Percentiles rank a stretch among this genome's conserved stretches.
phyloP scores from a whole-genome alignment of 108 stramenopile species.

The Skeletonema costatum region DNA sequence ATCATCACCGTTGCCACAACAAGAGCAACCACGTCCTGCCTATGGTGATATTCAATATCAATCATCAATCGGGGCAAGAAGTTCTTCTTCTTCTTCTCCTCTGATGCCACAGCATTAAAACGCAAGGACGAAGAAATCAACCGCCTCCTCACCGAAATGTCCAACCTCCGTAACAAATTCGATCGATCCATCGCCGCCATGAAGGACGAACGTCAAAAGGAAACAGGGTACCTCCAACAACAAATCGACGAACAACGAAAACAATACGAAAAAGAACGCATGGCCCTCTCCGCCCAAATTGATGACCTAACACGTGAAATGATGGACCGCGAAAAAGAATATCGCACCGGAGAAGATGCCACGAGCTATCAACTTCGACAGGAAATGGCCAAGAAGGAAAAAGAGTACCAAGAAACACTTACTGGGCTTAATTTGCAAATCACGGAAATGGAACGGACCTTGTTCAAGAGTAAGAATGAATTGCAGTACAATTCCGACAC shows the following conservation, averaged over 20 bases:
- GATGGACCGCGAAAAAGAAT: constrained; percentile 33
- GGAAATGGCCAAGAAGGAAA: constrained; percentile 40
- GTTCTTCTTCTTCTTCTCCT: neutral
- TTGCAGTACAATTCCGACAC: constrained; percentile 25
- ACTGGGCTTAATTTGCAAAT: constrained; percentile 22
- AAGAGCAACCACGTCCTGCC: neutral
- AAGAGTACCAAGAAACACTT: constrained; percentile 22
- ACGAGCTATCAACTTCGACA: constrained; percentile 4
- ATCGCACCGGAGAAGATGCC: constrained; percentile 19
- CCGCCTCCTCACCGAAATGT: constrained; percentile 30
- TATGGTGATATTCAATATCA: neutral
- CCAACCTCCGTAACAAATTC: constrained; percentile 31
- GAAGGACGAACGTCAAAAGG: constrained; percentile 32
- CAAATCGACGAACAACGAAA: constrained; percentile 22
- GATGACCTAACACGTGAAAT: constrained; percentile 34
- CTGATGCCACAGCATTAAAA: constrained; percentile 5
- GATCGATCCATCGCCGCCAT: constrained; percentile 22
- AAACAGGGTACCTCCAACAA: constrained; percentile 19
- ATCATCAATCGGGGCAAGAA: neutral
- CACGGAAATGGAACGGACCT: constrained; percentile 23
- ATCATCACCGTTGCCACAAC: constrained; percentile 2
- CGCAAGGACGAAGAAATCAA: constrained; percentile 42
- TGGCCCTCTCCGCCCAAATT: constrained; percentile 16
- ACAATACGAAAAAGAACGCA: constrained; percentile 32
- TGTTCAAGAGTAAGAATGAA: constrained; percentile 35